Conservation (phyloP, 129 eudicot genomes). For the Cynara cardunculus region DNA sequence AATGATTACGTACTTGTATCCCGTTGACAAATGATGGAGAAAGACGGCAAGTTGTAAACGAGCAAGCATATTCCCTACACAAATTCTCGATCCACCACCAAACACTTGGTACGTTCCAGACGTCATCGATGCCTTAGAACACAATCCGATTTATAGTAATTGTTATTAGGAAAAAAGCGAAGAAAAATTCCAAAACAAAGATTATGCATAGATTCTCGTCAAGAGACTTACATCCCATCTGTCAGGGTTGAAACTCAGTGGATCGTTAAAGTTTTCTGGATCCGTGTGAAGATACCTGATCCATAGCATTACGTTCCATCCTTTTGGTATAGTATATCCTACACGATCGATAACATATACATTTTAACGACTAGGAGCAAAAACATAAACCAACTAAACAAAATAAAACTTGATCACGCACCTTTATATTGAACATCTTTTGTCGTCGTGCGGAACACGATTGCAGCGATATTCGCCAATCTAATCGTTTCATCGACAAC, state of each 20-base stretch:
- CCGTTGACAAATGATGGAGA: slow-evolving; percentile 37
- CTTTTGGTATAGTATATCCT: slow-evolving; percentile 46
- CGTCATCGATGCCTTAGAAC: slow-evolving; percentile 19
- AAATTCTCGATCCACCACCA: slow-evolving; percentile 42
- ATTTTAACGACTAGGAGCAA: neutral
- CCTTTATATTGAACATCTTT: slow-evolving; percentile 42
- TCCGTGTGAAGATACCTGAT: slow-evolving; percentile 39
- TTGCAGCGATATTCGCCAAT: slow-evolving; percentile 34
- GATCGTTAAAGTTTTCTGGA: slow-evolving; percentile 49
- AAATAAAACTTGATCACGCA: neutral
- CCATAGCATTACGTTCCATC: slow-evolving; percentile 46
- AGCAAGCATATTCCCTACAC: slow-evolving; percentile 51
- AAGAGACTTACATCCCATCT: slow-evolving; percentile 52
- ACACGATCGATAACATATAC: neutral
- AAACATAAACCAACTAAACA: neutral
- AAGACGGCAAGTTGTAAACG: slow-evolving; percentile 46
- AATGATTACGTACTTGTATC: slow-evolving; percentile 35
- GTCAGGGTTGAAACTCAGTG: slow-evolving; percentile 47
- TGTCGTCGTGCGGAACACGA: slow-evolving; percentile 30
- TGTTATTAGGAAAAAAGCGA: neutral
- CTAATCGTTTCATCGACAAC: slow-evolving; percentile 49
- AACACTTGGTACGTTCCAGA: slow-evolving; percentile 40
- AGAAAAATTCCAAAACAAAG: neutral
- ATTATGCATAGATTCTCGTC: too few relatives aligned
- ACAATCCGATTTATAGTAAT: neutral